Conservation (phyloP, 768 basidiomycete species). For the Ramaria sp. region DNA sequence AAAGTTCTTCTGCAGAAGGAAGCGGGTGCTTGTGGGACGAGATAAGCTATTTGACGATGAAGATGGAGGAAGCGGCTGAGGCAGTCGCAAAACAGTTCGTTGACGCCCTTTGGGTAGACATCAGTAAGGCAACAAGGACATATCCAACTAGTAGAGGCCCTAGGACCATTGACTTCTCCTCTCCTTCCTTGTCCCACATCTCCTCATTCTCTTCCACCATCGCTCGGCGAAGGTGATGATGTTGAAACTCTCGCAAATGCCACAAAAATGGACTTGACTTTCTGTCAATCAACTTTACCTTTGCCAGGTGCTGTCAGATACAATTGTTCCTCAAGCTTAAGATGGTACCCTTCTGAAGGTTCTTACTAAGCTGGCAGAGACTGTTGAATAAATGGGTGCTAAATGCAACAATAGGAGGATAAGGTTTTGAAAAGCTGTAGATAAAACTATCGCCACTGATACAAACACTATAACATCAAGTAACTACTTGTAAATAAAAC, state of each 20-base stretch:
- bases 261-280: conserved; percentile 43
- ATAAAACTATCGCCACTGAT: no score
- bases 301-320: conserved; percentile 38
- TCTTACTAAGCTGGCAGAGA: conserved; percentile 22
- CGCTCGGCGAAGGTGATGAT: conserved; percentile 1
- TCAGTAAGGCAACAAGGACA: conserved; percentile 40
- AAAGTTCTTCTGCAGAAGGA: no score
- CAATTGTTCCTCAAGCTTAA: conserved; percentile 35
- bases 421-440: no score
- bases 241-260: conserved; percentile 8
- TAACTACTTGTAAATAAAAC: no score
- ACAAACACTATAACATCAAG: no score
- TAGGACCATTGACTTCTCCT: conserved; percentile 8
- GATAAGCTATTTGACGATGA: conserved; percentile 29
- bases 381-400: no score
- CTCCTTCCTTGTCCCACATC: not conserved
- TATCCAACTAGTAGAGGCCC: conserved; percentile 17
- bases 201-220: conserved; percentile 3
- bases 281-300: conserved; percentile 47
- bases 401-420: no score
- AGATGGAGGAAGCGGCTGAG: conserved; percentile 53
- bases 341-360: conserved; percentile 46
- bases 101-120: conserved; percentile 72
- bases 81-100: conserved; percentile 64
- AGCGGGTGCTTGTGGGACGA: conserved; percentile 33